These are phyloP conservation scores for Fonsecaea multimorphosa DNA, from an alignment of 2,329 filamentous ascomycete species.

Conservation along the genomic window DNA sequence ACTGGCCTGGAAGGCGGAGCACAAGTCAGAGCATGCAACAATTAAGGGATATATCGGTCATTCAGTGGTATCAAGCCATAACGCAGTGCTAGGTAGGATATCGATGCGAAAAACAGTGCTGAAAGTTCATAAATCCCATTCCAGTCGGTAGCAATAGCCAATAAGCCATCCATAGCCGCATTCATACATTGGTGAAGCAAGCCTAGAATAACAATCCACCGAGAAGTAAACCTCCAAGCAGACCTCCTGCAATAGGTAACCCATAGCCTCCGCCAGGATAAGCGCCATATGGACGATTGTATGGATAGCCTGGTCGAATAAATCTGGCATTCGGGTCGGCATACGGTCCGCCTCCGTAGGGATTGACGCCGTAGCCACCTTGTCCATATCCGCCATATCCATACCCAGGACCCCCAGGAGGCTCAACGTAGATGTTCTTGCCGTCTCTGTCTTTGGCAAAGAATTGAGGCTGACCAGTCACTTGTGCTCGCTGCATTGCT, in stretches of 20 bases:
- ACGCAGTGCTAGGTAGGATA: constrained; percentile 11
- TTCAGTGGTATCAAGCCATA: not conserved
- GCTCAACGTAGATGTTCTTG: constrained; percentile 64
- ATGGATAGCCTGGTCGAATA: constrained; percentile 57
- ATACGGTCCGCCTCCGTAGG: constrained; percentile 55
- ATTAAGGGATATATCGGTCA: not conserved
- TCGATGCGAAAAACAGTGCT: not conserved
- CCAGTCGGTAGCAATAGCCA: not conserved
- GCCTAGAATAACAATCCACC: constrained; percentile 50
- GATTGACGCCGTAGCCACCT: constrained; percentile 49
- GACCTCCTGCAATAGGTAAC: constrained; percentile 54
- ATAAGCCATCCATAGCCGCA: not conserved
- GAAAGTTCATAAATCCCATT: constrained; percentile 7
- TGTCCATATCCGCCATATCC: constrained; percentile 32
- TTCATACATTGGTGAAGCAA: not conserved
- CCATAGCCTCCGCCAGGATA: constrained; percentile 57
- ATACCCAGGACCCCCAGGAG: constrained; percentile 48
- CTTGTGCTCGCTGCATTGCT: constrained; percentile 58
- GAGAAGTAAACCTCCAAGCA: constrained; percentile 55
- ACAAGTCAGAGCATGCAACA: not conserved
- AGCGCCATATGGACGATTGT: constrained; percentile 52
- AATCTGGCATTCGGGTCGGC: constrained; percentile 56
- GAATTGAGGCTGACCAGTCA: constrained; percentile 63
- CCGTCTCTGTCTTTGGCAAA: constrained; percentile 61
- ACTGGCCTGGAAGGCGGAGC: not conserved